Conservation (phyloP, 1,284 basidiomycete genomes). For the Veloporphyrellus conicus region DNA sequence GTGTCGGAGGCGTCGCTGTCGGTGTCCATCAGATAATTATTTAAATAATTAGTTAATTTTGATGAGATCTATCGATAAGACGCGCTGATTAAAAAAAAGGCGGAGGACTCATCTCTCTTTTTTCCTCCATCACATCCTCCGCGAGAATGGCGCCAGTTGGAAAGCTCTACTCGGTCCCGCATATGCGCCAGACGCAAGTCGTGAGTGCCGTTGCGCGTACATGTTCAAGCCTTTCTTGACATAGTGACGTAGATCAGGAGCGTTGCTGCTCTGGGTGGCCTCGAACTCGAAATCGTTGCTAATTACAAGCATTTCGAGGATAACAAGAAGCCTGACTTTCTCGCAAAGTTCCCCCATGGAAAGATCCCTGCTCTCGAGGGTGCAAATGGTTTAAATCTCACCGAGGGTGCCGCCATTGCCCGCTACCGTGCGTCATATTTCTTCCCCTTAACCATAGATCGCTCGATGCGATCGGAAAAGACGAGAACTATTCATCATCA, state of each 20-base stretch:
- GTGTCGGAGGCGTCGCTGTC: slow-evolving; percentile 29
- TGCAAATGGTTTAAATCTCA: slow-evolving; percentile 75
- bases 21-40: slow-evolving; percentile 24
- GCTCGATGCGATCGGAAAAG: slow-evolving; percentile 16
- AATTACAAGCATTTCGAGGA: slow-evolving; percentile 64
- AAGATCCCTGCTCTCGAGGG: slow-evolving; percentile 83
- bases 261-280: slow-evolving; percentile 66
- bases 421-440: slow-evolving; percentile 76
- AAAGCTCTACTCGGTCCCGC: slow-evolving; percentile 55
- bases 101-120: slow-evolving; percentile 1
- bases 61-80: slow-evolving; percentile 35
- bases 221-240: slow-evolving; percentile 7
- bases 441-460: slow-evolving; percentile 12
- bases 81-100: slow-evolving; percentile 28
- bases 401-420: slow-evolving; percentile 79
- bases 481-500: slow-evolving; percentile 29
- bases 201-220: slow-evolving; percentile 38
- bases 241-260: slow-evolving; percentile 55
- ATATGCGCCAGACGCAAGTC: slow-evolving; percentile 43
- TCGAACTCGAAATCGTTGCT: slow-evolving; percentile 59
- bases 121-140: slow-evolving; percentile 8
- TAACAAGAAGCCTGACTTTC: slow-evolving; percentile 77
- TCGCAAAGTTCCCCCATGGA: slow-evolving; percentile 76
- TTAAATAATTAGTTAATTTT: slow-evolving; percentile 19
- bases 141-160: slow-evolving; percentile 53